phyloP scores from a whole-genome alignment of 805 yeast genomes.

The Wickerhamiella allomyrinae region DNA sequence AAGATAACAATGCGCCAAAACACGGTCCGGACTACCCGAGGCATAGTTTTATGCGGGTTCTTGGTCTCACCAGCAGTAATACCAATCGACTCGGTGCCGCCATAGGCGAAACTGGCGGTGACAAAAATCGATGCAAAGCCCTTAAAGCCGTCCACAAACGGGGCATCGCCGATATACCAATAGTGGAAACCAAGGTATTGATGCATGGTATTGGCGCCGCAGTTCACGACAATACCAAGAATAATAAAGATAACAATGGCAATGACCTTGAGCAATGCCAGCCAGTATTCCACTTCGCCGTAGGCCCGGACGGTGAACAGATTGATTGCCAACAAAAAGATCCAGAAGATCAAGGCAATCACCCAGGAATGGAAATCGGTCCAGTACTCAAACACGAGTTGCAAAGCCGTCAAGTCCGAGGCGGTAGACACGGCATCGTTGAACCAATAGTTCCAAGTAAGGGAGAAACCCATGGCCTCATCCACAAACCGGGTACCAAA shows the following conservation, averaged over 20 bases:
- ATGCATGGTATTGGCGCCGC: slow-evolving; percentile 39
- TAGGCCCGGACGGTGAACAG: slow-evolving; percentile 37
- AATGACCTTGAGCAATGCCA: slow-evolving; percentile 47
- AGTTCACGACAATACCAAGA: slow-evolving; percentile 41
- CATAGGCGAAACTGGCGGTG: slow-evolving; percentile 42
- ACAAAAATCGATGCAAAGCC: slow-evolving; percentile 41
- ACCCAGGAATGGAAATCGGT: slow-evolving; percentile 34
- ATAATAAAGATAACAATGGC: slow-evolving; percentile 51
- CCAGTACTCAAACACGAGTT: slow-evolving; percentile 35
- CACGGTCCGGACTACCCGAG: slow-evolving; percentile 42
- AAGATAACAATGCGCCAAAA: slow-evolving; percentile 40
- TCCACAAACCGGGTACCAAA: slow-evolving; percentile 37
- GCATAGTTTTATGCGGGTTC: slow-evolving; percentile 44
- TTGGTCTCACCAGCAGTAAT: slow-evolving; percentile 48
- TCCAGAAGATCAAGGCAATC: slow-evolving; percentile 40
- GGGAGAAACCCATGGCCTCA: slow-evolving; percentile 39
- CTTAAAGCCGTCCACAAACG: slow-evolving; percentile 24
- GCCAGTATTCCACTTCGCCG: slow-evolving; percentile 55
- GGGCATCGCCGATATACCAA: slow-evolving; percentile 40
- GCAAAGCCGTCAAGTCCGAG: slow-evolving; percentile 34
- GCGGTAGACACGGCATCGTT: slow-evolving; percentile 38
- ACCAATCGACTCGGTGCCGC: slow-evolving; percentile 45
- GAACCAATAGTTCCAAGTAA: slow-evolving; percentile 37
- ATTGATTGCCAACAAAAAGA: slow-evolving; percentile 31
- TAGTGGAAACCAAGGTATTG: slow-evolving; percentile 36